Evolutionary conservation across 1,284 basidiomycete species (phyloP), one percentile per base, ranked within the genome.

Genomic region (Farysia itapuensis): DNA sequence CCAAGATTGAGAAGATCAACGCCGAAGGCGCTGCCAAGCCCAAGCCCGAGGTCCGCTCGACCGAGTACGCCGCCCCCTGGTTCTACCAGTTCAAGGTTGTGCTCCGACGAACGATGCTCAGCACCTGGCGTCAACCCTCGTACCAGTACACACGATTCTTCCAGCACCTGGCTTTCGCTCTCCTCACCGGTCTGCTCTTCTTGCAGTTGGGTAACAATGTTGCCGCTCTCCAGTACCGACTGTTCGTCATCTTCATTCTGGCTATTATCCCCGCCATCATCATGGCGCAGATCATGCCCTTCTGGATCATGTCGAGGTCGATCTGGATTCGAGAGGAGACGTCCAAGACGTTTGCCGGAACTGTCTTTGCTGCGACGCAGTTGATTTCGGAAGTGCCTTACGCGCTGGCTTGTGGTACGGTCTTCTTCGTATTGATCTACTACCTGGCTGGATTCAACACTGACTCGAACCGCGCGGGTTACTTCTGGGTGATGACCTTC

Each of bases 161-260:
- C 77, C 71, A 74, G 38, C 73, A 77, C 46, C 25, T 68, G 5
- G 57, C 64, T 70, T 86, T 93, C 53, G 86, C 88, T 6, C 79
- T 94, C 4, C 84, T 87, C 74, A 82, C 90, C 43, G 86, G 86
- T 22, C 80, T 96, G 39, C 88, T 89, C 12, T 92, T 92, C 83
- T 79, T 96, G 43, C 85, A 87, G 72, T 80, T 92, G 18, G 82
- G 83, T 38, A 78, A 83, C 65, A 85, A 84, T 51, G 58, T 84
- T 29, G 82, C 85, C 35, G 85, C 87, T 35, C 78, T 95, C 21
- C 88, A 96, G 72, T 93, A 90, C 80, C 82, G 89, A 28, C 83
- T 90, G 26, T 92, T 92, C 77, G 83, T 81, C 20, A 84, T 88
- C 40, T 71, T 63, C 12, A 67, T 51, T 43, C 37, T 78, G 75